Evolutionary conservation across 164 flowering plant genomes (phyloP).

Genomic region (Paratinospora sagittata): DNA sequence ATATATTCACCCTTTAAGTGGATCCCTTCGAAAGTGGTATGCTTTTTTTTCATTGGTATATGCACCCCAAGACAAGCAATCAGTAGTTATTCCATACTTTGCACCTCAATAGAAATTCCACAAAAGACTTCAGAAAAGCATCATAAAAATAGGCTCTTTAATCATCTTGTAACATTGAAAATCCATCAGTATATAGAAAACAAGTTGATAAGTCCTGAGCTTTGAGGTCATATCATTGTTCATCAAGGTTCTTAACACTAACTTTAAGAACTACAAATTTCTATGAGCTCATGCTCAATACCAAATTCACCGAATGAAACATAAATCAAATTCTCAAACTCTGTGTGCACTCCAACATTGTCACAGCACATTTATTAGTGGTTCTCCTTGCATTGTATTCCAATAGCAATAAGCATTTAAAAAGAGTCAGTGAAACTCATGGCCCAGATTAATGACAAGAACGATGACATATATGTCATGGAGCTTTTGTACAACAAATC

Average conservation of each 20-base stretch:
- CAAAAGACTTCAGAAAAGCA: too few species aligned
- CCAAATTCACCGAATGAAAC: not conserved
- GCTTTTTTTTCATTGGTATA: not conserved
- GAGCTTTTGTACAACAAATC: not conserved
- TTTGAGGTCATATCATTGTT: too few species aligned
- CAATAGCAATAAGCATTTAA: not conserved
- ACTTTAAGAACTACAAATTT: not conserved
- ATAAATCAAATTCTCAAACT: not conserved
- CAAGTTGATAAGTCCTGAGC: too few species aligned
- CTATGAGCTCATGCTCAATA: not conserved
- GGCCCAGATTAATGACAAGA: not conserved
- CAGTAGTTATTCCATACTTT: not conserved
- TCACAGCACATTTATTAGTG: too few species aligned
- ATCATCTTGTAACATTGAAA: too few species aligned
- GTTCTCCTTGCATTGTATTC: not conserved
- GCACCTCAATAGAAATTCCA: not conserved
- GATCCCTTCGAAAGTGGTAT: not conserved
- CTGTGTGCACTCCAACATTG: not conserved
- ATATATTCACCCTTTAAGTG: not conserved
- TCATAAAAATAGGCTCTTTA: too few species aligned
- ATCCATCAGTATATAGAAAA: too few species aligned
- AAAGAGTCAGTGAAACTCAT: not conserved
- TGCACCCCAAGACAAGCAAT: not conserved
- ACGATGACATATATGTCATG: not conserved
- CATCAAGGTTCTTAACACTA: not conserved